Evolutionary conservation across 2,329 filamentous ascomycete species (phyloP), one percentile per base, ranked within the genome.

Genomic region (Lizonia empirigonia): DNA sequence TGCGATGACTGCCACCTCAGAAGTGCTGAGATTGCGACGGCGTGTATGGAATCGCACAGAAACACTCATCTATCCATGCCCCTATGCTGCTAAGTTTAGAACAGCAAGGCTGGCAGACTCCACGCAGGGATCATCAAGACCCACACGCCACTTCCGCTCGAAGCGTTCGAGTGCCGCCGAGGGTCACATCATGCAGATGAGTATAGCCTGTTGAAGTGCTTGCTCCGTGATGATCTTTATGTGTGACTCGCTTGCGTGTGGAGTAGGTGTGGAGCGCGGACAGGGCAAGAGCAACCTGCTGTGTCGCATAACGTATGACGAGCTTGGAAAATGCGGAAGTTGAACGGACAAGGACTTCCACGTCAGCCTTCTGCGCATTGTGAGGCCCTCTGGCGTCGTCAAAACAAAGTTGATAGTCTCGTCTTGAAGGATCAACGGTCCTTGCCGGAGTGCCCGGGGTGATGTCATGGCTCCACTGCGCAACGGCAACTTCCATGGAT

Each of bases 111-210:
- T 53, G 41, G 29, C 39, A 22, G 16, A 18, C 26, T 33, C 27
- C 7, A 18, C 19, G 39, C 47, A 50, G 48, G 45, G 50, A 40
- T 34, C n/a, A 29, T 34, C 35, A 20, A 20, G 49, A 53, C 46
- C 57, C 49, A 45, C 44, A 59, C 57, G 58, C 52, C 60, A 61
- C 50, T 53, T 50, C 54, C 54, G 54, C 35, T 44, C 26, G n/a
- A 22, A 24, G 36, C 42, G 47, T 24, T 39, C 24, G 12, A 41
- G 5, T 37, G 22, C 33, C 30, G 49, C 36, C 36, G 36, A 41
- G 26, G 36, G 49, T 46, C 41, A 42, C 41, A 46, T 46, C 9
- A 35, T 26, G 22, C 36, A 39, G 22, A 26, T 46, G 38, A 18
- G 23, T 5, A n/a, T 37, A 26, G n/a, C 38, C 37, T 5, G 26